Percentiles rank a stretch among this genome's conserved stretches.
phyloP scores from a whole-genome alignment of 2,329 filamentous ascomycete species.

The Didymella segeticola region DNA sequence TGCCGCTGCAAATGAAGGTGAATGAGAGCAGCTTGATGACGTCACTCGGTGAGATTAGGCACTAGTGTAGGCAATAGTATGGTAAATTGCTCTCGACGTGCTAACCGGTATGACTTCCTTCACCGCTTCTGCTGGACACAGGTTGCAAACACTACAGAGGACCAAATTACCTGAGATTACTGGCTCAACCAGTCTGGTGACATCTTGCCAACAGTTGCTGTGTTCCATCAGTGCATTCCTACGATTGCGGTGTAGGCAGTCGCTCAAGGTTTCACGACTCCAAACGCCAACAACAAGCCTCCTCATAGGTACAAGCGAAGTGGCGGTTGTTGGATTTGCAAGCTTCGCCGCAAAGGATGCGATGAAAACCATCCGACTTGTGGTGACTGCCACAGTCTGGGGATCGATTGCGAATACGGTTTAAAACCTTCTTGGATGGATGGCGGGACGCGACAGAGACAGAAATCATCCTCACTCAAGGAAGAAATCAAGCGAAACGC shows the following conservation, averaged over 20 bases:
- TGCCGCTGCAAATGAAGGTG: too few relatives aligned
- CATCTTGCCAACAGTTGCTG: too few relatives aligned
- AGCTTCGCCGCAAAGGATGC: constrained; percentile 25
- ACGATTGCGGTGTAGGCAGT: too few relatives aligned
- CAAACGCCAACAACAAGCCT: background rate
- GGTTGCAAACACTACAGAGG: too few relatives aligned
- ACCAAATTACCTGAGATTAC: too few relatives aligned
- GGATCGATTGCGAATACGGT: constrained; percentile 19
- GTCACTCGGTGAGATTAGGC: too few relatives aligned
- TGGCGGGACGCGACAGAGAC: constrained; percentile 14
- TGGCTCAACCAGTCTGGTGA: too few relatives aligned
- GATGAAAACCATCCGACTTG: constrained; percentile 18
- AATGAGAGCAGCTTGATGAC: background rate
- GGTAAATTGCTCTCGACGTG: too few relatives aligned
- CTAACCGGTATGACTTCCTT: too few relatives aligned
- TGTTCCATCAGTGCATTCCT: too few relatives aligned
- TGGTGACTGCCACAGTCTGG: constrained; percentile 13
- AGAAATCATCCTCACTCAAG: constrained; percentile 15
- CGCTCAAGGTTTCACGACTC: background rate
- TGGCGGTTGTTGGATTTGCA: constrained; percentile 27
- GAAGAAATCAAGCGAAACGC: constrained; percentile 20
- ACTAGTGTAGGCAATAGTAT: too few relatives aligned
- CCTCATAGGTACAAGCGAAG: background rate
- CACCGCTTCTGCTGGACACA: too few relatives aligned
- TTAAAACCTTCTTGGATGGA: constrained; percentile 24